Conservation (phyloP, 495 filamentous ascomycete genomes). For the Hyaloscypha bicolor region DNA sequence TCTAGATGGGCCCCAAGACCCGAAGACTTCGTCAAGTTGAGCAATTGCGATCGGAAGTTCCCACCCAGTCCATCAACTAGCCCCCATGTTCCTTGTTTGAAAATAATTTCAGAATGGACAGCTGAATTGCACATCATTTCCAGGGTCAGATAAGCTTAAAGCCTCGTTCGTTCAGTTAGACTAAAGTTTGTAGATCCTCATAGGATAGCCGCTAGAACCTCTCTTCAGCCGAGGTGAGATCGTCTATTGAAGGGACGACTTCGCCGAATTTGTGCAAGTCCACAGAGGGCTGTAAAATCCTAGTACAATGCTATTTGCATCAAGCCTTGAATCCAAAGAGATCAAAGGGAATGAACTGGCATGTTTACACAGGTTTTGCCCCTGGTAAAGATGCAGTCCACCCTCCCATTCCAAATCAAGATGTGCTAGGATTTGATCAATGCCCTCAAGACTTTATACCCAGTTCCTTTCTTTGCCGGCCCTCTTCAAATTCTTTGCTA, state of each 20-base stretch:
- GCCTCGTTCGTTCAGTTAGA: background rate
- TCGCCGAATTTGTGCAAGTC: background rate
- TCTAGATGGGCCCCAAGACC: too few species aligned
- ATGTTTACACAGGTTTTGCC: background rate
- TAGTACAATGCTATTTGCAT: background rate
- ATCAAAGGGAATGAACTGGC: background rate
- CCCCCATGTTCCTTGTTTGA: background rate
- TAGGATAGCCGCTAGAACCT: background rate
- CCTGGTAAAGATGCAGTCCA: too few species aligned
- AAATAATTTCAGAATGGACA: background rate
- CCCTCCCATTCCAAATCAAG: too few species aligned
- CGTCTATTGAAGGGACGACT: background rate
- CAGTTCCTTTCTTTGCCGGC: background rate
- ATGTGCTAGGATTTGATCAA: too few species aligned
- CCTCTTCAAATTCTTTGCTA: background rate
- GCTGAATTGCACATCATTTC: background rate
- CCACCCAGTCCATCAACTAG: too few species aligned
- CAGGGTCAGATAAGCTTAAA: conserved; percentile 11
- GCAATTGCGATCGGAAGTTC: too few species aligned
- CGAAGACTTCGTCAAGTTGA: too few species aligned
- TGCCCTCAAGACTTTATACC: too few species aligned
- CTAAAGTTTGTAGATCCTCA: conserved; percentile 5
- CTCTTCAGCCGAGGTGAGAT: background rate
- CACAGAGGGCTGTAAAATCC: background rate
- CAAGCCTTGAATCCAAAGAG: background rate